These are phyloP conservation scores for Pythium guiyangense DNA, from an alignment of 352 stramenopile species.

Conservation along the genomic window DNA sequence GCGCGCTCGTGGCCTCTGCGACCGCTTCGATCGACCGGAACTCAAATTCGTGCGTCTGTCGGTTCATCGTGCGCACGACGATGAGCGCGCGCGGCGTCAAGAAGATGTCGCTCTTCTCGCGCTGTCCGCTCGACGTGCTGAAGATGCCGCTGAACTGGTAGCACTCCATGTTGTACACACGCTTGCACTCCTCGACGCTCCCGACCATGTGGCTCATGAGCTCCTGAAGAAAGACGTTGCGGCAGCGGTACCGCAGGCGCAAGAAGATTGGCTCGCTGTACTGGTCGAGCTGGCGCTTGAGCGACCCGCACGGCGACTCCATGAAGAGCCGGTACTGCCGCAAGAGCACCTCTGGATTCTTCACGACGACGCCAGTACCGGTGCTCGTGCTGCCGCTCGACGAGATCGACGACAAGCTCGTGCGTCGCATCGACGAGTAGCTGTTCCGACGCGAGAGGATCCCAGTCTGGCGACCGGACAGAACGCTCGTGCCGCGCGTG, in stretches of 20 bases:
- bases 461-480: constrained; percentile 19
- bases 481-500: constrained; percentile 14
- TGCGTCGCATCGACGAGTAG: constrained; percentile 16
- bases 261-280: constrained; percentile 66
- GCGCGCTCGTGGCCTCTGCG: constrained; percentile 32
- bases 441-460: constrained; percentile 23
- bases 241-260: constrained; percentile 67
- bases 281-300: constrained; percentile 54
- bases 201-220: constrained; percentile 75
- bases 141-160: constrained; percentile 75
- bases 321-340: constrained; percentile 75
- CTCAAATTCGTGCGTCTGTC: constrained; percentile 73
- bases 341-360: constrained; percentile 71
- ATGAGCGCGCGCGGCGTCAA: constrained; percentile 66
- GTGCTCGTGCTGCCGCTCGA: constrained; percentile 26
- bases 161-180: constrained; percentile 61
- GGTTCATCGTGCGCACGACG: constrained; percentile 55
- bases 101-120: constrained; percentile 71
- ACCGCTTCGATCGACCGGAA: constrained; percentile 59
- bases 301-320: constrained; percentile 44
- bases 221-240: constrained; percentile 78
- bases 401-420: constrained; percentile 34
- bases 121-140: constrained; percentile 56
- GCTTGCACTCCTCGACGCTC: constrained; percentile 77
- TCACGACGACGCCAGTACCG: constrained; percentile 30